Conservation (phyloP, 1,284 basidiomycete species). For the Hymenochaete sp. region DNA sequence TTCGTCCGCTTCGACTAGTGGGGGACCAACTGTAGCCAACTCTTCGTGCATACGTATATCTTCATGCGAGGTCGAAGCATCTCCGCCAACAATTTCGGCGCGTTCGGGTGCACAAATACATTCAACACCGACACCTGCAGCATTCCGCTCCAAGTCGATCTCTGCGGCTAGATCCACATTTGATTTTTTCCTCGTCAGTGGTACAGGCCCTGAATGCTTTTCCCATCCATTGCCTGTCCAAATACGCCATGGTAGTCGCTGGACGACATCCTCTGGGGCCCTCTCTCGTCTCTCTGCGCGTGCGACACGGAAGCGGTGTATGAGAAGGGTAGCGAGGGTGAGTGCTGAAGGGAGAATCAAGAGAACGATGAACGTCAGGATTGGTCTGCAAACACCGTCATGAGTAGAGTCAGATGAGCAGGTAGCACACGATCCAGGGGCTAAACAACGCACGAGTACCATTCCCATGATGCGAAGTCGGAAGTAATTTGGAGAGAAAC, state of each 20-base stretch:
- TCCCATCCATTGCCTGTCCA: constrained; percentile 76
- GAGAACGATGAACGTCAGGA: constrained; percentile 72
- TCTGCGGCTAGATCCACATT: too few relatives aligned
- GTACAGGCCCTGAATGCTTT: constrained; percentile 47
- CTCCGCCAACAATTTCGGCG: constrained; percentile 15
- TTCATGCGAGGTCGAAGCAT: constrained; percentile 37
- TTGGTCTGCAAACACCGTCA: constrained; percentile 42
- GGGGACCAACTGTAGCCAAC: too few relatives aligned
- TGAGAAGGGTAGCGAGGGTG: constrained; percentile 72
- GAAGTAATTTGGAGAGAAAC: constrained; percentile 69
- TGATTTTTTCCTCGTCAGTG: constrained; percentile 24
- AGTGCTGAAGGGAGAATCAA: constrained; percentile 73
- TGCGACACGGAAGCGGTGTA: constrained; percentile 69
- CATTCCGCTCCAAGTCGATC: constrained; percentile 33
- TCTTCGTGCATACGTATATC: too few relatives aligned
- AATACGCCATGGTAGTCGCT: constrained; percentile 65
- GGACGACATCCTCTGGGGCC: constrained; percentile 71
- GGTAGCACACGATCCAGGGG: neutral
- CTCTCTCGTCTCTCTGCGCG: constrained; percentile 72
- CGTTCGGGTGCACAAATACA: neutral
- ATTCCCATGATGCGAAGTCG: constrained; percentile 74
- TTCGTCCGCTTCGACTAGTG: too few relatives aligned
- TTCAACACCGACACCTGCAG: constrained; percentile 24
- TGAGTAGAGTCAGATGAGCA: constrained; percentile 11
- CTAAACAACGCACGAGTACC: constrained; percentile 81